Conservation (phyloP, 1,284 basidiomycete species). For the Gymnopus androsaceus region DNA sequence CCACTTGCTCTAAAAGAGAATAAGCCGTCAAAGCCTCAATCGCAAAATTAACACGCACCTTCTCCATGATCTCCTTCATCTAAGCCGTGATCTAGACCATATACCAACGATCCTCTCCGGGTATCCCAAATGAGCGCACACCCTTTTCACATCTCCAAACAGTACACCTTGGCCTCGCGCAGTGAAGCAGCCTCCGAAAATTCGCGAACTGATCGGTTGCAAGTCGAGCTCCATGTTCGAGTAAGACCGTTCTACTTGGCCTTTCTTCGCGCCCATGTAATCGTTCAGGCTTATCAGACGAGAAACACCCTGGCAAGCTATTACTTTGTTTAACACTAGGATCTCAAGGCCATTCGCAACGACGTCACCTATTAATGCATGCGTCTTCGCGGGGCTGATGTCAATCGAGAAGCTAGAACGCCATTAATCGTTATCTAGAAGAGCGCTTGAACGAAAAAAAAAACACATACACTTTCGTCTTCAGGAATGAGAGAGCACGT, state of each 20-base stretch:
- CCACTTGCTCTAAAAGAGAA: constrained; percentile 44
- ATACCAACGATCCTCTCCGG: constrained; percentile 48
- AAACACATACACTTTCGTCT: constrained; percentile 54
- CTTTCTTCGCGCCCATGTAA: constrained; percentile 47
- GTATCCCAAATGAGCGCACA: constrained; percentile 64
- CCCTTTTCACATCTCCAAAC: constrained; percentile 52
- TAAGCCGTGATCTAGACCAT: constrained; percentile 53
- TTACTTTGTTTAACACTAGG: constrained; percentile 45
- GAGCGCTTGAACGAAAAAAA: background rate
- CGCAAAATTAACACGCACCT: constrained; percentile 37
- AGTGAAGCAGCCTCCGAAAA: constrained; percentile 46
- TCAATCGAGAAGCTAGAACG: constrained; percentile 40
- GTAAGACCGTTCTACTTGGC: constrained; percentile 33
- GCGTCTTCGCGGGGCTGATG: constrained; percentile 44
- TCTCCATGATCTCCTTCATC: constrained; percentile 27
- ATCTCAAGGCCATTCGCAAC: constrained; percentile 52
- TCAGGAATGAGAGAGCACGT: constrained; percentile 56
- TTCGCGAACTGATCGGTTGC: background rate
- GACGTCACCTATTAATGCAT: constrained; percentile 53
- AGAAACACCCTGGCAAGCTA: constrained; percentile 45
- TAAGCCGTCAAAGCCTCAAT: background rate
- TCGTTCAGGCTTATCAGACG: constrained; percentile 52
- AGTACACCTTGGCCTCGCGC: constrained; percentile 51
- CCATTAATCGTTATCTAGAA: background rate
- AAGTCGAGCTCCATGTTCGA: constrained; percentile 5